A percentile compares a stretch with the other conserved stretches of the same genome.
Conservation (phyloP, 176 grass and related monocot genomes). For the Microstegium vimineum region DNA sequence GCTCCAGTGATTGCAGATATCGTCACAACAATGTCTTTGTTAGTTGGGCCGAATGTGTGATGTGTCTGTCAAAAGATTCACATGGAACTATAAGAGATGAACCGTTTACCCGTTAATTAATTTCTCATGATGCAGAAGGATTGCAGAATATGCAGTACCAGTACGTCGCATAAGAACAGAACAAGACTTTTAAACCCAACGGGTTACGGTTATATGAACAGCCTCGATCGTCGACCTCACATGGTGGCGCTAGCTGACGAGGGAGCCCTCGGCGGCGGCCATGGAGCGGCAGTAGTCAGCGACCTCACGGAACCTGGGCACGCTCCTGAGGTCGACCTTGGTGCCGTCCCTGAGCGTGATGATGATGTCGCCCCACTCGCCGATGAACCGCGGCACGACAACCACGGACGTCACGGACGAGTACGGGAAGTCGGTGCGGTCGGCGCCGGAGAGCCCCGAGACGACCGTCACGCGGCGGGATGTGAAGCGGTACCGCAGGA, state of each 20-base stretch:
- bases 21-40: too few species aligned
- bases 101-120: not conserved
- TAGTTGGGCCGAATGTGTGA: too few species aligned
- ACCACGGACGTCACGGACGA: conserved; percentile 63
- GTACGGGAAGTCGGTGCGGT: conserved; percentile 91
- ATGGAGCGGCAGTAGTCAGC: conserved; percentile 72
- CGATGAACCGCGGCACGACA: conserved; percentile 84
- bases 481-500: conserved; percentile 92
- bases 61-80: not conserved
- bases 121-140: not conserved
- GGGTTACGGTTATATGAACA: not conserved
- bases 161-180: not conserved
- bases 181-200: not conserved
- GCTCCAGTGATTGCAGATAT: too few species aligned
- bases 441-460: conserved; percentile 76
- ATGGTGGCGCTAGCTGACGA: not conserved
- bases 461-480: conserved; percentile 76
- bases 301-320: conserved; percentile 89
- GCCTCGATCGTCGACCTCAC: not conserved
- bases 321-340: conserved; percentile 95
- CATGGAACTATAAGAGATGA: not conserved
- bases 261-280: conserved; percentile 47
- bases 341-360: conserved; percentile 88
- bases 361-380: conserved; percentile 93
- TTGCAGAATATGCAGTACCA: not conserved